These are phyloP conservation scores for Blastocystis sp. DNA, from an alignment of 352 stramenopile genomes.

Conservation along the genomic window DNA sequence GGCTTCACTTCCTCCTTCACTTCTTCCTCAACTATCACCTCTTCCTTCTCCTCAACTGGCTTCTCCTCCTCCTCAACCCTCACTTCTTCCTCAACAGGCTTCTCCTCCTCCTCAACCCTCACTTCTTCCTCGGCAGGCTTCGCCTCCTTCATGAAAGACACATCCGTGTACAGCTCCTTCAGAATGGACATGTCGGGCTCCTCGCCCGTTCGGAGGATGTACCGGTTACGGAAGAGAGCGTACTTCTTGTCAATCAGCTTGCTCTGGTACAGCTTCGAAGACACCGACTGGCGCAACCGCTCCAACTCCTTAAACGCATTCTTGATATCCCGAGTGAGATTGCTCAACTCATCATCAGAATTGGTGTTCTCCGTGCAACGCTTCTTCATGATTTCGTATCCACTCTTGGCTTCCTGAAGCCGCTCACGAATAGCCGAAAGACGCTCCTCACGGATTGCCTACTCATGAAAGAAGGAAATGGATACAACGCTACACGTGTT, in stretches of 20 bases:
- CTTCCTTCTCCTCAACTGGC: not conserved
- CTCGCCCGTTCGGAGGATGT: conserved; percentile 53
- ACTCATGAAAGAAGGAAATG: not conserved
- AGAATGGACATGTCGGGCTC: not conserved
- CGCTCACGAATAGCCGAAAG: not conserved
- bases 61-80: not conserved
- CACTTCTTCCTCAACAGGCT: conserved; percentile 3
- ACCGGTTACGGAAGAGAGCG: conserved; percentile 40
- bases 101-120: not conserved
- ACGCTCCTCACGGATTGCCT: conserved; percentile 8
- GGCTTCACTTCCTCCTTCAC: conserved; percentile 6
- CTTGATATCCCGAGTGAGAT: not conserved
- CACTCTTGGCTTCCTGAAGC: not conserved
- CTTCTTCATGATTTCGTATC: conserved; percentile 1
- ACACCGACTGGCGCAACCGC: not conserved
- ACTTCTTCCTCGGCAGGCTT: not conserved
- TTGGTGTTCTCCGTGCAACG: conserved; percentile 12
- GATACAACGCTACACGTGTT: conserved; percentile 37
- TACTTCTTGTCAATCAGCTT: conserved; percentile 53
- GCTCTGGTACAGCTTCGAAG: not conserved
- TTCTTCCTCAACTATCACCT: not conserved
- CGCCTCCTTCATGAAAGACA: conserved; percentile 25
- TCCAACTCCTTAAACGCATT: conserved; percentile 12
- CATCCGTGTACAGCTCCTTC: conserved; percentile 40
- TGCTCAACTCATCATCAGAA: conserved; percentile 6